These are phyloP conservation scores for Coemansia sp. DNA, from an alignment of 192 early-diverging fungal species.

Conservation along the genomic window DNA sequence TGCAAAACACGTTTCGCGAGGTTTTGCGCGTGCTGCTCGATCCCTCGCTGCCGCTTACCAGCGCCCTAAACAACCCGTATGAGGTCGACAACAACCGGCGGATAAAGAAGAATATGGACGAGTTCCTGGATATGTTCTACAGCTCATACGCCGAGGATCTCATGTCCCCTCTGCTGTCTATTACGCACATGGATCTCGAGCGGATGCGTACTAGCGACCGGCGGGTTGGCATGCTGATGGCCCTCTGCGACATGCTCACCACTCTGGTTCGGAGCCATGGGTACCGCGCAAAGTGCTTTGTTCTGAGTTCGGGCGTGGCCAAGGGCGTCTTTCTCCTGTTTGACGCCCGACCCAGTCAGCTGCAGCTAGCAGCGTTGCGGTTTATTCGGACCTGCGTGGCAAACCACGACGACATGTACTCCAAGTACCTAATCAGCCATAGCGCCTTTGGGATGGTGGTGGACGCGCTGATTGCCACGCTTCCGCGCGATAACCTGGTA, in stretches of 20 bases:
- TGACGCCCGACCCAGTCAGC: constrained; percentile 56
- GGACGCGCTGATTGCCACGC: constrained; percentile 53
- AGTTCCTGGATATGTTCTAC: constrained; percentile 80
- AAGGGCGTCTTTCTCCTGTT: constrained; percentile 62
- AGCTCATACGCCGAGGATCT: constrained; percentile 54
- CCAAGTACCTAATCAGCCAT: constrained; percentile 67
- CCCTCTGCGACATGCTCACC: constrained; percentile 70
- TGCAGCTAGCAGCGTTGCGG: constrained; percentile 73
- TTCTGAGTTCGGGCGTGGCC: constrained; percentile 59
- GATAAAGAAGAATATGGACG: constrained; percentile 58
- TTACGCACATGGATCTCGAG: constrained; percentile 37
- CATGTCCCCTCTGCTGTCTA: constrained; percentile 57
- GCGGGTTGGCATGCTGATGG: constrained; percentile 3
- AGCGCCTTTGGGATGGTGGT: constrained; percentile 67
- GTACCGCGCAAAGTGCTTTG: constrained; percentile 70
- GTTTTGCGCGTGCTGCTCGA: constrained; percentile 74
- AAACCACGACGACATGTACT: constrained; percentile 77
- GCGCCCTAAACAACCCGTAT: constrained; percentile 15
- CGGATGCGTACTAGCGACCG: constrained; percentile 3
- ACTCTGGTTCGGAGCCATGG: constrained; percentile 68
- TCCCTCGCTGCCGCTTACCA: constrained; percentile 16
- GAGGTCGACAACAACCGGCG: constrained; percentile 3
- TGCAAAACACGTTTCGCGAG: constrained; percentile 68
- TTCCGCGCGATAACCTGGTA: constrained; percentile 71
- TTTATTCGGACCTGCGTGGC: constrained; percentile 74